Percentiles rank a stretch among this genome's conserved stretches.
phyloP scores from a whole-genome alignment of 306 rosid species.

The Canavalia ensiformis region DNA sequence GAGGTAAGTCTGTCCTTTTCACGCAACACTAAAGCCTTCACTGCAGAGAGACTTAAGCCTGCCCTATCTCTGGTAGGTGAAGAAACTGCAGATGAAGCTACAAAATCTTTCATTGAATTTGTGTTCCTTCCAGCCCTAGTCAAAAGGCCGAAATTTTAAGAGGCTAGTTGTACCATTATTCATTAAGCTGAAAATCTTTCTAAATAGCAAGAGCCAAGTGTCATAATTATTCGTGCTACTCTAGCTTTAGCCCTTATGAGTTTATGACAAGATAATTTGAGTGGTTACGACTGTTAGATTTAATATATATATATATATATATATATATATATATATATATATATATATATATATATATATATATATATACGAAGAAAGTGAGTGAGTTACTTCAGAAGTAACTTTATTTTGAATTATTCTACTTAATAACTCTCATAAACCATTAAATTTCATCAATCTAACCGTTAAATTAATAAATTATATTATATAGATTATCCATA shows the following conservation, averaged over 20 bases:
- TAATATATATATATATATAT: too few relatives aligned
- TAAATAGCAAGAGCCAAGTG: conserved; percentile 36
- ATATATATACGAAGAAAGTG: too few relatives aligned
- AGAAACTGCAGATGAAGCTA: conserved; percentile 68
- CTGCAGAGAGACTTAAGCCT: conserved; percentile 76
- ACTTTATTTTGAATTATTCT: too few relatives aligned
- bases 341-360: too few relatives aligned
- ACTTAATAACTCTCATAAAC: too few relatives aligned
- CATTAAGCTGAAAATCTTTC: conserved; percentile 28
- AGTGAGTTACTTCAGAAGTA: too few relatives aligned
- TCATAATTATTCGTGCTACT: neutral
- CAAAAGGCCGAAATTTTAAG: conserved; percentile 51
- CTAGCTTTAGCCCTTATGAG: conserved; percentile 28
- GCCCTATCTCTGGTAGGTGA: conserved; percentile 79
- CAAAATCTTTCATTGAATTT: conserved; percentile 82
- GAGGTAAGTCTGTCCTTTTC: conserved; percentile 77
- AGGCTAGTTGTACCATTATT: conserved; percentile 28
- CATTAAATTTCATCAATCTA: too few relatives aligned
- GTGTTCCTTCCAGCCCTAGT: conserved; percentile 84
- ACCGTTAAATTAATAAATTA: too few relatives aligned
- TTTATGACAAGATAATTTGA: conserved; percentile 33
- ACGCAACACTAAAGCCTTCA: conserved; percentile 84
- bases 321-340: too few relatives aligned
- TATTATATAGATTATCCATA: too few relatives aligned
- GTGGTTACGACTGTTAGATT: conserved; percentile 8